Conservation (phyloP, 805 yeast genomes). For the Lipomyces mesembrius region DNA sequence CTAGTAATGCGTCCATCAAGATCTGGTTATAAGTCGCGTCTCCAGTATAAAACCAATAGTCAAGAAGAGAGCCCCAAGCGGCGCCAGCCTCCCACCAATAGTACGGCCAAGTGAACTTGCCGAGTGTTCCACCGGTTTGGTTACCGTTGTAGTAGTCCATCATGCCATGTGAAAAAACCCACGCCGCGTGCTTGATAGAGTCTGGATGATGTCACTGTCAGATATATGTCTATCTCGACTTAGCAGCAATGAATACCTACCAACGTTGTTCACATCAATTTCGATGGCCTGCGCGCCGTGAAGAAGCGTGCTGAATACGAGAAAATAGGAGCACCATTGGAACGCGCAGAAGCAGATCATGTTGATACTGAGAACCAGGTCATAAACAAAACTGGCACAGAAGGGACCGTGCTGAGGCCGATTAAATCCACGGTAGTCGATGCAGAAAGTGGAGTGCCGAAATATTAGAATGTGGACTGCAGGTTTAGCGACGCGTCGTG, state of each 20-base stretch:
- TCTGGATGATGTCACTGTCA: slow-evolving; percentile 1
- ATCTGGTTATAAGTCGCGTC: slow-evolving; percentile 67
- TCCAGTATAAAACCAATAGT: slow-evolving; percentile 71
- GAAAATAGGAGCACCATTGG: slow-evolving; percentile 5
- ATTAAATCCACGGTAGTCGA: not conserved
- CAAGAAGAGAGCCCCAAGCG: slow-evolving; percentile 79
- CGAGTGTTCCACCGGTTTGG: slow-evolving; percentile 74
- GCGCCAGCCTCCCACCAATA: slow-evolving; percentile 98
- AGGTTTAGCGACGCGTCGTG: not conserved
- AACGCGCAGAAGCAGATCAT: not conserved
- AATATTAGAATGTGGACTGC: slow-evolving; percentile 2
- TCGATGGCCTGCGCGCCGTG: slow-evolving; percentile 16
- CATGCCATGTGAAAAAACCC: slow-evolving; percentile 61
- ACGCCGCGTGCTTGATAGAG: slow-evolving; percentile 58
- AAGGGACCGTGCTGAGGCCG: not conserved
- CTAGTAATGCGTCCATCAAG: slow-evolving; percentile 64
- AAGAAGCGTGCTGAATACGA: not conserved
- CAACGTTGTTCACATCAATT: slow-evolving; percentile 19
- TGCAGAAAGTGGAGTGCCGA: not conserved
- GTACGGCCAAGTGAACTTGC: slow-evolving; percentile 86
- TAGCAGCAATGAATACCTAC: slow-evolving; percentile 3
- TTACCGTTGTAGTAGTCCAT: slow-evolving; percentile 71
- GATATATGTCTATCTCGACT: not conserved
- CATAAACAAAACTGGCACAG: not conserved
- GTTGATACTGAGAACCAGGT: not conserved